Evolutionary conservation across 2,329 filamentous ascomycete genomes (phyloP), one percentile per base, ranked within the genome.

Genomic region (Pseudopithomyces chartarum): DNA sequence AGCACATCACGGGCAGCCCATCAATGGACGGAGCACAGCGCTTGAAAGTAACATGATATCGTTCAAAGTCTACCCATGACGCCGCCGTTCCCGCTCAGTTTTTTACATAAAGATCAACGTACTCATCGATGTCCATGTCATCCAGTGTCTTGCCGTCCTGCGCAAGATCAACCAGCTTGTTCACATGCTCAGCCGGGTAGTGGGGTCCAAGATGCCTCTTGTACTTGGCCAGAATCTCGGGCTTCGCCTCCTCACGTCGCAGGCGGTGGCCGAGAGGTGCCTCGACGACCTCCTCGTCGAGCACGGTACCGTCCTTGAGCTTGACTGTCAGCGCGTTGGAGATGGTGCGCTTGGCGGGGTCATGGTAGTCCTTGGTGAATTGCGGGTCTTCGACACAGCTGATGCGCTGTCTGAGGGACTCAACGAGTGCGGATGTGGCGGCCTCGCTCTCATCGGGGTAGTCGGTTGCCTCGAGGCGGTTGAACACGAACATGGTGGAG

Each of bases 321-420:
- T 90, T 94, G 57, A 99, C 93, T 29, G 93, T 97, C 64, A 99
- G 84, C 8, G 93, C 95, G 81, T 99, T 99, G 78, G 92, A 92
- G 80, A 99, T 99, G 78, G 92, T 97, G 70, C 95, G 91, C 82
- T 96, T 91, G 66, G 85, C 82, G 29, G 95, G 92, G 82, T 98
- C 85, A 76, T 99, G 95, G 87, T 99, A 99, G 79, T 98, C 94
- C 75, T 84, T 80, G 66, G 95, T 98, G 84, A 93, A 98, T 79
- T 94, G 86, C 56, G 92, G 90, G 80, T 99, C 95, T 81, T 99
- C 95, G 52, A 97, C 92, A 79, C 95, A 99, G 78, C 87, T 88
- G 82, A 99, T 98, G 83, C 91, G 91, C 82, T 96, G 84, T 75
- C 95, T 89, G 61, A 99, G 89, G 55, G 89, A 90, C 80, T 98